Conservation (phyloP, 2,329 filamentous ascomycete species). For the Pseudogymnoascus sp. region DNA sequence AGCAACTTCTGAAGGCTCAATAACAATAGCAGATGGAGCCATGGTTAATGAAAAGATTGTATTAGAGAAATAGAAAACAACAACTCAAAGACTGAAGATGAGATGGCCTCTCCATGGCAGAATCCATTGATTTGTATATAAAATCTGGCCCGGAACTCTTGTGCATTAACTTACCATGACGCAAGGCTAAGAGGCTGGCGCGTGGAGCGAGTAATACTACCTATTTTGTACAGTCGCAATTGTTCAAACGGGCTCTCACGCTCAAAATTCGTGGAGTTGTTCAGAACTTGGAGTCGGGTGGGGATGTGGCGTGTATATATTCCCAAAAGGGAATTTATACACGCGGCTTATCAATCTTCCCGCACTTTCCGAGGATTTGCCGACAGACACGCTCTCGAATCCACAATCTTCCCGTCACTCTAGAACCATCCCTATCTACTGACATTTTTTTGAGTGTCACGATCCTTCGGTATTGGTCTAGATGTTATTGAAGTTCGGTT, state of each 20-base stretch:
- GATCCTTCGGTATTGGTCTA: not conserved
- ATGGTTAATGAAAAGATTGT: not conserved
- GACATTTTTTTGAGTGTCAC: not conserved
- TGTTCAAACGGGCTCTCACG: too few species aligned
- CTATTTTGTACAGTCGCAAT: not conserved
- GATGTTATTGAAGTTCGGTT: not conserved
- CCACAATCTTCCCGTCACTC: not conserved
- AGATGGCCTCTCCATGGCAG: not conserved
- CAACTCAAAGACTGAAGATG: not conserved
- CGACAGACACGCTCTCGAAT: too few species aligned
- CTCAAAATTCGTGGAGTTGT: not conserved
- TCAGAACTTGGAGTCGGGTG: too few species aligned
- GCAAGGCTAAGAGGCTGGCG: not conserved
- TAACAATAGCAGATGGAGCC: not conserved
- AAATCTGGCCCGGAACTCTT: not conserved
- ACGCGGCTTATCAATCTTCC: not conserved
- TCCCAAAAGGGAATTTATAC: not conserved
- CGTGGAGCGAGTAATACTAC: not conserved
- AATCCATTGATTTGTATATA: not conserved
- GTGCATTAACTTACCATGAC: not conserved
- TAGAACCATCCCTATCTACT: not conserved
- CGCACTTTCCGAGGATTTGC: too few species aligned
- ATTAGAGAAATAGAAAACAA: not conserved
- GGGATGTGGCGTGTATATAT: too few species aligned
- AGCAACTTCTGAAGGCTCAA: too few species aligned